A percentile compares a stretch with the other conserved stretches of the same genome.
These are phyloP conservation scores for Mycena crocata DNA, from an alignment of 768 basidiomycete genomes.

Conservation along the genomic window DNA sequence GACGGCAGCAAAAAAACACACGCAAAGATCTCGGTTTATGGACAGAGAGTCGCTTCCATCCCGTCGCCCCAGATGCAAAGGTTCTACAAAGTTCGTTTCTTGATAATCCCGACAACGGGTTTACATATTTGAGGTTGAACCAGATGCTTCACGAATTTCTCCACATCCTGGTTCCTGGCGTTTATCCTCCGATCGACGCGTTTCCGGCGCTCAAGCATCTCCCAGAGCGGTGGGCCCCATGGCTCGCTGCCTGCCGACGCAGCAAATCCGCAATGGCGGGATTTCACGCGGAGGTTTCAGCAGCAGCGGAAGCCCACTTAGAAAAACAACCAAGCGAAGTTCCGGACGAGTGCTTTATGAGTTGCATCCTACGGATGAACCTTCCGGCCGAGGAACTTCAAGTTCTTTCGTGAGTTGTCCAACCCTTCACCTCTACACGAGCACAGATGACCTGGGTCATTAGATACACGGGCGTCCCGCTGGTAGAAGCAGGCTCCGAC, in stretches of 20 bases:
- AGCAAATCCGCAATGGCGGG: constrained; percentile 6
- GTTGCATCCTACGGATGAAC: background rate
- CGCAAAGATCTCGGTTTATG: background rate
- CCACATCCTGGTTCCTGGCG: constrained; percentile 8
- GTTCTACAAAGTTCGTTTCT: background rate
- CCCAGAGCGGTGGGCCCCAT: constrained; percentile 8
- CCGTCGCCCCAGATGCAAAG: background rate
- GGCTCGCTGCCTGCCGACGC: constrained; percentile 10
- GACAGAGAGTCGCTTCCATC: background rate
- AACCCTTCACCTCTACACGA: background rate
- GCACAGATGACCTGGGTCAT: background rate
- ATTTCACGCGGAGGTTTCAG: constrained; percentile 1
- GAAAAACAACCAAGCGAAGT: background rate
- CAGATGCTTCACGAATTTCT: constrained; percentile 14
- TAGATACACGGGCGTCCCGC: constrained; percentile 15
- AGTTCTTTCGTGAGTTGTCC: background rate
- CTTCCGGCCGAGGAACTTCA: constrained; percentile 6
- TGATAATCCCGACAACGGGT: background rate
- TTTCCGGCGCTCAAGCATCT: background rate
- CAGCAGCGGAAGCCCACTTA: background rate
- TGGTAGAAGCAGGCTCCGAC: constrained; percentile 33
- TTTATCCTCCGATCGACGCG: constrained; percentile 4
- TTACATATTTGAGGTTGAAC: background rate
- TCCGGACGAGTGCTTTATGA: constrained; percentile 7
- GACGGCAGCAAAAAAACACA: background rate